phyloP scores from a whole-genome alignment of 805 yeast genomes.

The Yarrowia divulgata region DNA sequence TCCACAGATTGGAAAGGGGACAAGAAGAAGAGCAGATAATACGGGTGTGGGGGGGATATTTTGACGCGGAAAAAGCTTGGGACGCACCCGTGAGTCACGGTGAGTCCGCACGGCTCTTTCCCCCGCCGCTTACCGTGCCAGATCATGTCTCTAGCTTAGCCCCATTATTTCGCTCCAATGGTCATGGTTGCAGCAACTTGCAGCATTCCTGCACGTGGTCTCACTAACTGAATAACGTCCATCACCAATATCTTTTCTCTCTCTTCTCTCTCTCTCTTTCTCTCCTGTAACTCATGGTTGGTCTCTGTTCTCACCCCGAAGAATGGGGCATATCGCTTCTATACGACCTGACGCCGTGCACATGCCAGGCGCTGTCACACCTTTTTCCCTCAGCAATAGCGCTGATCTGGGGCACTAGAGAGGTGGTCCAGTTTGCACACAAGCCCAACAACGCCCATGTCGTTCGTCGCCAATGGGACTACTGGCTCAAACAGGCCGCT shows the following conservation, averaged over 20 bases:
- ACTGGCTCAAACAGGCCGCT: slow-evolving; percentile 17
- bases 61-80: background rate
- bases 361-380: slow-evolving; percentile 12
- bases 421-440: background rate
- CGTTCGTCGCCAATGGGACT: slow-evolving; percentile 20
- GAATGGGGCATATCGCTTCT: slow-evolving; percentile 29
- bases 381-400: slow-evolving; percentile 26
- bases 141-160: background rate
- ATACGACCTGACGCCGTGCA: slow-evolving; percentile 37
- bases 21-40: too few relatives aligned
- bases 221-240: background rate
- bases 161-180: background rate
- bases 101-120: background rate
- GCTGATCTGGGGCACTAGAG: slow-evolving; percentile 23
- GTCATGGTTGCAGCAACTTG: slow-evolving; percentile 37
- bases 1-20: too few relatives aligned
- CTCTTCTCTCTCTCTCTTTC: background rate
- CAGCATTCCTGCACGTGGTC: slow-evolving; percentile 12
- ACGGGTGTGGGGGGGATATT: too few relatives aligned
- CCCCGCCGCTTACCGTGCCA: background rate
- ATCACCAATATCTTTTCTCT: background rate
- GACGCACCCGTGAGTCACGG: background rate
- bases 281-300: slow-evolving; percentile 1
- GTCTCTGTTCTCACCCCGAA: slow-evolving; percentile 33
- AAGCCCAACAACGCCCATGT: slow-evolving; percentile 25